phyloP scores from a whole-genome alignment of 352 stramenopile species.

The Globisporangium apiculatum region DNA sequence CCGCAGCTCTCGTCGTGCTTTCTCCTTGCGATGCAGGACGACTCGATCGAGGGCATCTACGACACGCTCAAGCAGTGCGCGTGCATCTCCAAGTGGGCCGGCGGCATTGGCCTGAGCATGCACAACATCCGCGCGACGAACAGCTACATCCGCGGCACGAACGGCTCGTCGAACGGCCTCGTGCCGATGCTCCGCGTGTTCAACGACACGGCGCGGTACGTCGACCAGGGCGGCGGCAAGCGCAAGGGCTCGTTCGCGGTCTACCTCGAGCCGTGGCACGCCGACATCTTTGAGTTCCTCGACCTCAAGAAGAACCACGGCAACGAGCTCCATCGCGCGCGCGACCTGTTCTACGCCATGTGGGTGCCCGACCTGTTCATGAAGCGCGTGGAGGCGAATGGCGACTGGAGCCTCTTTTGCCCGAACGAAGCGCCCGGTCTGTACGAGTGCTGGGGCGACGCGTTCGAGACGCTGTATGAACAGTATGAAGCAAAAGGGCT shows the following conservation, averaged over 20 bases:
- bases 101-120: slow-evolving; percentile 97
- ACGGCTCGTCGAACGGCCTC: slow-evolving; percentile 98
- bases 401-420: slow-evolving; percentile 97
- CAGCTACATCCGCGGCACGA: slow-evolving; percentile 98
- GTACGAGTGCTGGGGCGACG: slow-evolving; percentile 90
- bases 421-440: slow-evolving; percentile 97
- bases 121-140: slow-evolving; percentile 97
- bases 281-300: slow-evolving; percentile 98
- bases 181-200: slow-evolving; percentile 99
- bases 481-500: slow-evolving; percentile 95
- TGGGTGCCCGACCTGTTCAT: slow-evolving; percentile 99
- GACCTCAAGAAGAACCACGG: slow-evolving; percentile 99
- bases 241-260: slow-evolving; percentile 98
- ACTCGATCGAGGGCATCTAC: slow-evolving; percentile 99
- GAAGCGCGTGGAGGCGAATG: slow-evolving; percentile 97
- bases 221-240: slow-evolving; percentile 98
- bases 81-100: slow-evolving; percentile 98
- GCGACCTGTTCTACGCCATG: slow-evolving; percentile 98
- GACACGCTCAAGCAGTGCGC: slow-evolving; percentile 98
- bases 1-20: slow-evolving; percentile 99
- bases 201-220: slow-evolving; percentile 99
- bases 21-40: slow-evolving; percentile 96
- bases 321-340: slow-evolving; percentile 95
- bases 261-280: slow-evolving; percentile 99
- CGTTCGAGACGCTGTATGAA: slow-evolving; percentile 95